Evolutionary conservation across 2,329 filamentous ascomycete genomes (phyloP), one percentile per base, ranked within the genome.

Genomic region (Ophiostoma piceae): DNA sequence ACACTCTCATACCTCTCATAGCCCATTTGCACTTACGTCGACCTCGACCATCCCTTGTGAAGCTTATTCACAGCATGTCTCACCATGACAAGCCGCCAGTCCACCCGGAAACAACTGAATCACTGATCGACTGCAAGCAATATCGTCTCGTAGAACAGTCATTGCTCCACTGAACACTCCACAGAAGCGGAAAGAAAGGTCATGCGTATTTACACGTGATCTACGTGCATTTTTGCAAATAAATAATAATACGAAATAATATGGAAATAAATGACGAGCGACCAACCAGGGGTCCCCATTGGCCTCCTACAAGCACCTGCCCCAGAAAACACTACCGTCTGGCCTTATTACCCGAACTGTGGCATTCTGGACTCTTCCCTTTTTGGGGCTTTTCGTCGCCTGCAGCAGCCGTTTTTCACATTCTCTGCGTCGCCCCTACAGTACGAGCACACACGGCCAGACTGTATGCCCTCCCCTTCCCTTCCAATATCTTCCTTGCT

Each of bases 401-500:
- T 68, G 69, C 69, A 32, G 66, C 60, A 68, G 69, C 66, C 57
- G 41, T 57, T 70, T 70, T 70, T 68, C 69, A 67, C 65, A 66
- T 43, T 64, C 47, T 69, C 37, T 29, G 22, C 43, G n/a, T 69
- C 68, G 43, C 68, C 32, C 57, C 57, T 62, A 29, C 51, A 19
- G 51, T 57, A 57, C 9, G n/a, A 57, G 22, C 22, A 26, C 6
- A 7, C 22, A 12, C 51, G 26, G 8, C 16, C 7, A n/a, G 47
- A n/a, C 16, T n/a, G 51, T 26, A 22, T 37, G 29, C n/a, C 57
- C 60, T 65, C 62, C 62, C 9, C 19, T 39, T 35, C 32, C 35
- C 19, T 26, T 22, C 19, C 43, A 29, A 47, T n/a, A 39, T 14
- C 39, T 14, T 41, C 12, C 39, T 39, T 51, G 26, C 41, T 39